Base-by-base conservation (phyloP, 495 filamentous ascomycete species). In the Podospora pseudoanserina region DNA sequence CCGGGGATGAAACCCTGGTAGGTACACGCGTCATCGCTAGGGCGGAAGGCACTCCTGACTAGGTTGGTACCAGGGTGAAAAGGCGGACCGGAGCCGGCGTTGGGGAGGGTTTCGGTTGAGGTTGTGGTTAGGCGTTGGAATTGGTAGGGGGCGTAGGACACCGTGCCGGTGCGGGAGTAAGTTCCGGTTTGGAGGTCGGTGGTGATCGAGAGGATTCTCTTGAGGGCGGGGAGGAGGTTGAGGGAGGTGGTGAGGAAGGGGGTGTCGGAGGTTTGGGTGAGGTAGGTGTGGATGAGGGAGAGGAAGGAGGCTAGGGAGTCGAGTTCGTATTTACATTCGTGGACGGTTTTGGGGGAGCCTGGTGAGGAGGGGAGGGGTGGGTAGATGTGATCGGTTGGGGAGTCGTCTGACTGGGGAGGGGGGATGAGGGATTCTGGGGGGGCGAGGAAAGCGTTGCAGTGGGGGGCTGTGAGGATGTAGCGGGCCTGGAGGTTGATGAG, bases 391-490 rank as follows among this genome's bases (percentile, higher is more conserved):
- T 78, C 78, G 4, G 23, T 9, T 9, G 7, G 9, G n/a, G 60
- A 16, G 0, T 6, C 16, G 1, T 69, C 65, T 32, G 70, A 64
- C 44, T 76, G 74, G 65, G 85, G 83, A n/a, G 71, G 68, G 2
- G 81, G 78, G 76, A 63, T 77, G 26, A 53, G 78, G 59, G 83
- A 85, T 70, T 89, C 87, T 2, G 76, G 66, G 0, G 0, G 87
- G 19, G 87, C 85, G 70, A 89, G 87, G 77, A 89, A 90, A 19
- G 85, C 81, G 76, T 90, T 89, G 77, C 88, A 91, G 75, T 86
- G 86, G 0, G 88, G 88, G 23, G 83, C 81, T 4, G 82, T 81
- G 59, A 85, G 74, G 44, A 90, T 74, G 73, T 90, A 89, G 58
- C 88, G 79, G 4, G 86, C 83, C 70, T 91, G 88, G 7, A 89